These are phyloP conservation scores for Trichophaea hybrida DNA, from an alignment of 2,329 filamentous ascomycete genomes.

Conservation along the genomic window DNA sequence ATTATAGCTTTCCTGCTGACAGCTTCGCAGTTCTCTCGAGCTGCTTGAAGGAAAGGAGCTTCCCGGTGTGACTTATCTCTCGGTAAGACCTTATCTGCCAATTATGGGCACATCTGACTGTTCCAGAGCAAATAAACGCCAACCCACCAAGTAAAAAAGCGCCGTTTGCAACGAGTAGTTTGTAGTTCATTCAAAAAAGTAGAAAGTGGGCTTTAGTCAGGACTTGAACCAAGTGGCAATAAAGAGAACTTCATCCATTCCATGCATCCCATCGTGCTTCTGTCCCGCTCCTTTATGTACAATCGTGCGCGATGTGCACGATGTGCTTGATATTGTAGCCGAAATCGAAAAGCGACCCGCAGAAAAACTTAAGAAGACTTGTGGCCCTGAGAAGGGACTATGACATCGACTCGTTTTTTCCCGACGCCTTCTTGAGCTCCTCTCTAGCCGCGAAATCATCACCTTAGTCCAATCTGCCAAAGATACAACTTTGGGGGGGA, in stretches of 20 bases:
- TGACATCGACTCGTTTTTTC: conserved; percentile 7
- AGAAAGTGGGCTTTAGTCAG: no score
- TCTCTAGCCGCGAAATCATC: conserved; percentile 14
- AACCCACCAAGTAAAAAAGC: background rate
- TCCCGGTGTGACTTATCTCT: conserved; percentile 83
- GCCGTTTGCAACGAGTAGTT: background rate
- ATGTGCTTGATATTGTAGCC: no score
- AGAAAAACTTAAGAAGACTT: background rate
- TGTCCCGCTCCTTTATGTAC: no score
- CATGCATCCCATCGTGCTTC: no score
- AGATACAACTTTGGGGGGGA: background rate
- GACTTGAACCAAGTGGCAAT: no score
- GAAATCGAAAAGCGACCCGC: no score
- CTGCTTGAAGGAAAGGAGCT: conserved; percentile 95
- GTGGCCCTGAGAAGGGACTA: background rate
- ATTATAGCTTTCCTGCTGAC: background rate
- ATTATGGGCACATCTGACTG: background rate
- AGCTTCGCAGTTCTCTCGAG: conserved; percentile 50
- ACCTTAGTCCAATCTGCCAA: background rate
- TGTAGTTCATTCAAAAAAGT: no score
- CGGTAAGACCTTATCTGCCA: conserved; percentile 31
- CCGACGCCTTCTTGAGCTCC: conserved; percentile 20
- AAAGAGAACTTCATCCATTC: no score
- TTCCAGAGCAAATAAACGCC: conserved; percentile 42
- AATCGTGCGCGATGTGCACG: no score